Evolutionary conservation across 192 early-diverging fungal species (phyloP), one percentile per base, ranked within the genome.

Genomic region (Globomyces pollinis-pini): DNA sequence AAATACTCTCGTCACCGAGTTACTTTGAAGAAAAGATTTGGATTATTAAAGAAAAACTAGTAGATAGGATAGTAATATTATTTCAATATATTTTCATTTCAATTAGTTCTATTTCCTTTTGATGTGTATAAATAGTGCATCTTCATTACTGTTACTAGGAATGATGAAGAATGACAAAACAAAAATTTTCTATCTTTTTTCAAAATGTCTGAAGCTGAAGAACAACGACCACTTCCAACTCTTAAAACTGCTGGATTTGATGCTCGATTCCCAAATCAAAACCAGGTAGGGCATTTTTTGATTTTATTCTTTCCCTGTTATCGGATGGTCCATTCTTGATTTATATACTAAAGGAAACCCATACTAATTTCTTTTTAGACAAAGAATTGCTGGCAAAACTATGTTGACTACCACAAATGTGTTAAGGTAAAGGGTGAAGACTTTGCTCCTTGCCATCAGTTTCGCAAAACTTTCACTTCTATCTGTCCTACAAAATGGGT

Each of bases 311-410:
- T 2, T 66, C 61, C 65, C 13, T 16, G 11, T 12, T 63, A 1
- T 21, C 43, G 33, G 12, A 50, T 15, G 16, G 12, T 59, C 55
- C 57, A 53, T 47, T 47, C 1, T 23, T 47, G 23, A 13, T 31
- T 44, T 38, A n/a, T 21, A 24, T 18, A 34, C 65, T n/a, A 59
- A 47, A 60, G 12, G 11, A 63, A 30, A 7, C 47, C n/a, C n/a
- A n/a, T n/a, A n/a, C n/a, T n/a, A n/a, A n/a, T n/a, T n/a, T n/a
- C 39, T 3, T 23, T 13, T 26, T 52, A 81, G 79, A 94, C 91
- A 65, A 94, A 91, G 84, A 87, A 90, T 86, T 99, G 96, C 86
- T 95, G 93, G 91, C 96, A 99, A 84, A 92, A 94, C 85, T 99
- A 95, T 76, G 84, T 86, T 55, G 96, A 99, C 76, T 95, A 81